Evolutionary conservation across 257 asterid genomes (phyloP).

Genomic region (Solanum ossicruentum): DNA sequence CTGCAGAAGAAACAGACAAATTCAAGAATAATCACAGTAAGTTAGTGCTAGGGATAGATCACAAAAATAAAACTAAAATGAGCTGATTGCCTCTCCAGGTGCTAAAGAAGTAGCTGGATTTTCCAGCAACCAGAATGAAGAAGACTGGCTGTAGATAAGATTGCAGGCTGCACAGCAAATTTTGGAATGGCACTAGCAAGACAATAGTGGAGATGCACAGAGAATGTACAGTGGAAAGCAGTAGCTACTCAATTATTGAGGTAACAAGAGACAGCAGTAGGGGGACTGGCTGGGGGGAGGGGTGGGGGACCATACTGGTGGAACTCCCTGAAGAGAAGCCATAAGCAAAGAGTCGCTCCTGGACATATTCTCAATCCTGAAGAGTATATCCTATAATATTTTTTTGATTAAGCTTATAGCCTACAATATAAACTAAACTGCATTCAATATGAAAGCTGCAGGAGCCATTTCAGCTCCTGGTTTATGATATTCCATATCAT

Average conservation of each 20-base stretch:
- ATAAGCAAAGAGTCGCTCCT: neutral
- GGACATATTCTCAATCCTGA: neutral
- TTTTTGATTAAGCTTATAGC: neutral
- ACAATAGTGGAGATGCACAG: neutral
- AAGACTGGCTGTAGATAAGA: neutral
- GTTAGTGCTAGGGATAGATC: neutral
- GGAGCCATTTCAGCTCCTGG: neutral
- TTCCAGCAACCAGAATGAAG: neutral
- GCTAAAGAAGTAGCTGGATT: neutral
- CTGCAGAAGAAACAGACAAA: conserved; percentile 21
- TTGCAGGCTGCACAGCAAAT: neutral
- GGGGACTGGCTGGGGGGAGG: neutral
- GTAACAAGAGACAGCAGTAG: neutral
- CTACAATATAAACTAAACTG: neutral
- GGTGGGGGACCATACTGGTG: neutral
- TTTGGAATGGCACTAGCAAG: neutral
- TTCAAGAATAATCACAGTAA: neutral
- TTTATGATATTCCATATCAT: neutral
- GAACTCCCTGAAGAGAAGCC: neutral
- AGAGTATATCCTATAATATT: neutral
- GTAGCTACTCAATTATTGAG: neutral
- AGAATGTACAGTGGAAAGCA: neutral
- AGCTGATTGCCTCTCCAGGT: neutral
- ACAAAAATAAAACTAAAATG: neutral
- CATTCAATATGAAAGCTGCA: neutral